Percentiles rank a stretch among this genome's conserved stretches.
Evolutionary conservation across 1,284 basidiomycete genomes (phyloP).

Genomic region (Heimioporus retisporus): DNA sequence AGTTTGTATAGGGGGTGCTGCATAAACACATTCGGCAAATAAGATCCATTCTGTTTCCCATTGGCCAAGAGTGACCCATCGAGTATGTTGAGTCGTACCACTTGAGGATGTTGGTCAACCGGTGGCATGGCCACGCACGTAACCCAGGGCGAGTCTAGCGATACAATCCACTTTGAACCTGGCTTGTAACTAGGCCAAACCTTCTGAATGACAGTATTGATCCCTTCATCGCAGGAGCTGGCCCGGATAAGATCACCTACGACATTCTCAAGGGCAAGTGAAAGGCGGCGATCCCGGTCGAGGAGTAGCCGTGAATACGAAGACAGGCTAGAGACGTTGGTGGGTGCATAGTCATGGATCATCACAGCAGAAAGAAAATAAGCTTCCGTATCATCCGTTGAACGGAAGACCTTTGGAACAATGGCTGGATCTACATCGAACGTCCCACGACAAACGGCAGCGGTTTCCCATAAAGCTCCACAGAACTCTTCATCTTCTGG

Average conservation of each 20-base stretch:
- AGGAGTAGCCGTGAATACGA: constrained; percentile 29
- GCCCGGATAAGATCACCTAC: constrained; percentile 24
- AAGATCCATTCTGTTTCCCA: constrained; percentile 48
- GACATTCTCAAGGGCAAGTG: constrained; percentile 36
- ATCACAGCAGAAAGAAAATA: constrained; percentile 49
- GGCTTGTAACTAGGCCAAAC: constrained; percentile 50
- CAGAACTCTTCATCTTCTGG: constrained; percentile 37
- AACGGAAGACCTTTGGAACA: constrained; percentile 31
- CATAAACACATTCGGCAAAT: constrained; percentile 47
- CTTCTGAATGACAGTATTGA: constrained; percentile 46
- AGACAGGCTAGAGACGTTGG: constrained; percentile 15
- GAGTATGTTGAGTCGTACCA: constrained; percentile 52
- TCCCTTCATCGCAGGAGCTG: constrained; percentile 22
- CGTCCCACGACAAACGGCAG: constrained; percentile 52
- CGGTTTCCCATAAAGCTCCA: constrained; percentile 44
- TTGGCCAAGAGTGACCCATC: constrained; percentile 54
- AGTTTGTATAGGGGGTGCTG: constrained; percentile 44
- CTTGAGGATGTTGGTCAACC: constrained; percentile 20
- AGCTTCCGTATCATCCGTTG: constrained; percentile 38
- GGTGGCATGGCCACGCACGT: constrained; percentile 30
- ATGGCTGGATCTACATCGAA: constrained; percentile 47
- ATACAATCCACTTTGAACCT: constrained; percentile 43
- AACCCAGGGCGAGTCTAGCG: constrained; percentile 49
- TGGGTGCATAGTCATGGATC: constrained; percentile 43
- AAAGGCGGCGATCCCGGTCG: constrained; percentile 40